Evolutionary conservation across 208 protist species (phyloP).

Genomic region (Sergeia podlipaevii): DNA sequence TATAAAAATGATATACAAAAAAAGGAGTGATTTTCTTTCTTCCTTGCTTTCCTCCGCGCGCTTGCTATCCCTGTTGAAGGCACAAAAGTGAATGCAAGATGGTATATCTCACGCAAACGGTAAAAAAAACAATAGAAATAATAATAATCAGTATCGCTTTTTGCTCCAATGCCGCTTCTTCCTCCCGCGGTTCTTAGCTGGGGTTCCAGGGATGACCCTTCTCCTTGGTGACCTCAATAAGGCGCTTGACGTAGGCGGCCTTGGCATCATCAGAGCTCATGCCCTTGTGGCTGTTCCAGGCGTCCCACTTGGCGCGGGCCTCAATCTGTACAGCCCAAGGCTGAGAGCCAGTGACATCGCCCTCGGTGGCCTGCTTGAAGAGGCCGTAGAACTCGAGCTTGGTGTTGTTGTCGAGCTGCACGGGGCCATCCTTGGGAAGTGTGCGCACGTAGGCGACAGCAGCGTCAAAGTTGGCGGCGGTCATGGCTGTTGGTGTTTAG

Average conservation of each 20-base stretch:
- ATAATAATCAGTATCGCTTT: too few species aligned
- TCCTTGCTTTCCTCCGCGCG: too few species aligned
- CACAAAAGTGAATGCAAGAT: not conserved
- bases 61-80: too few species aligned
- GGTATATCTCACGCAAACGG: not conserved
- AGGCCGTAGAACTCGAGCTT: conserved; percentile 95
- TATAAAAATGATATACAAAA: too few species aligned
- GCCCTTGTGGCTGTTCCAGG: conserved; percentile 89
- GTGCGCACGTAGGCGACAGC: conserved; percentile 82
- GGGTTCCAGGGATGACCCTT: conserved; percentile 58
- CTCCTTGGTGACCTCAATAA: conserved; percentile 57
- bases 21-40: too few species aligned
- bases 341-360: conserved; percentile 86
- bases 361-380: conserved; percentile 97
- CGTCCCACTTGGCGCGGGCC: conserved; percentile 94
- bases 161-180: too few species aligned
- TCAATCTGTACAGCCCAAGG: conserved; percentile 92
- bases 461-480: conserved; percentile 72
- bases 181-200: too few species aligned
- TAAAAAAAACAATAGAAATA: too few species aligned
- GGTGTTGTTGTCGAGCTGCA: conserved; percentile 86
- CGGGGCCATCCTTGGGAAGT: conserved; percentile 69
- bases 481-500: too few species aligned
- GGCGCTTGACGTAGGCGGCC: conserved; percentile 81
- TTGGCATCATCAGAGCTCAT: conserved; percentile 90